Evolutionary conservation across 306 rosid genomes (phyloP), one percentile per base, ranked within the genome.

Genomic region (Heteromeles arbutifolia): DNA sequence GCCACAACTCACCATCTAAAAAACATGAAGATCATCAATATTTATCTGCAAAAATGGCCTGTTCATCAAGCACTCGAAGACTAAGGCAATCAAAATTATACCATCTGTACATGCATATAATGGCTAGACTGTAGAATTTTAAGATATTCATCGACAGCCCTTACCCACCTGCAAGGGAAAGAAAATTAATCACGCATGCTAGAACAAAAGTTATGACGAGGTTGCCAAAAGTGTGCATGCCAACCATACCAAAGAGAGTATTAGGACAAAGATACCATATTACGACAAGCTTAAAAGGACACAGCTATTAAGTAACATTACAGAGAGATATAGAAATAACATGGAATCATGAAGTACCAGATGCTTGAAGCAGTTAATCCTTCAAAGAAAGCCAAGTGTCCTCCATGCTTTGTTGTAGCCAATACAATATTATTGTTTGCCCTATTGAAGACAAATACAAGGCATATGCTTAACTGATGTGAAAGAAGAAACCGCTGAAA

Each of bases 331-430:
- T 53, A 45, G 17, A 32, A 34, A 34, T 57, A 63, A 66, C 26
- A 69, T 18, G 34, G 5, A 69, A 34, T 37, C 53, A 68, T 57
- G 3, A 72, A 26, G 58, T 89, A 93, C 96, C 97, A 93, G 58
- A 93, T 79, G 86, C 90, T n/a, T 65, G 90, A 77, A 76, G 87
- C 98, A 69, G 93, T 84, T 48, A 93, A 76, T 81, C 98, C 98
- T 82, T 93, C 98, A 84, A 90, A 93, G 84, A 89, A 93, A 11
- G 91, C 89, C 69, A 93, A 84, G 84, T 93, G 96, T 78, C 95
- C 95, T 65, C 98, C 98, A 62, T 81, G 98, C 83, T 84, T 85
- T 57, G 79, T 44, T 61, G 97, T 89, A 78, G 97, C 97, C 84
- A 93, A 69, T 57, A 91, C 93, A 72, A 89, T 45, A 81, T 90